Evolutionary conservation across 768 basidiomycete genomes (phyloP).

Genomic region (Punctularia strigosozonata): DNA sequence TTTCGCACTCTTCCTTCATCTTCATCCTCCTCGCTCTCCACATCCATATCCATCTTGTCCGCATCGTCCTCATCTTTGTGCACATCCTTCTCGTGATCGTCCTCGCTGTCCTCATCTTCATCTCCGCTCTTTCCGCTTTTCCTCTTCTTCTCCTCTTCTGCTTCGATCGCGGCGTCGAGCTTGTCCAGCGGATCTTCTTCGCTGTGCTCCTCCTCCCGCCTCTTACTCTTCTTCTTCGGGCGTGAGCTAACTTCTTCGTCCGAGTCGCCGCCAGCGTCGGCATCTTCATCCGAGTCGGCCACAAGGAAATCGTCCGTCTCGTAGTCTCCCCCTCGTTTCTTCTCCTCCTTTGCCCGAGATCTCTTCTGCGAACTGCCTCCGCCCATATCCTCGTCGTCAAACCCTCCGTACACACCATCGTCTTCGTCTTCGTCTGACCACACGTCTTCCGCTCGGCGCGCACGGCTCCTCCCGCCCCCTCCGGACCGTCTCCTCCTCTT

Average conservation of each 20-base stretch:
- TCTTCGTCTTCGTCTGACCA: slow-evolving; percentile 68
- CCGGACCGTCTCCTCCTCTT: slow-evolving; percentile 33
- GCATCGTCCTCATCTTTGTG: slow-evolving; percentile 18
- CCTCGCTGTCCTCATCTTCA: slow-evolving; percentile 19
- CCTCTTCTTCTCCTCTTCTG: slow-evolving; percentile 41
- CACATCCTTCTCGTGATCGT: slow-evolving; percentile 20
- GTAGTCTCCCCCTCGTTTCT: slow-evolving; percentile 55
- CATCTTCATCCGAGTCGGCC: slow-evolving; percentile 65
- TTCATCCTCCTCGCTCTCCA: slow-evolving; percentile 62
- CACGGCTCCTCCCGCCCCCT: slow-evolving; percentile 27
- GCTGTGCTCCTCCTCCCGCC: slow-evolving; percentile 26
- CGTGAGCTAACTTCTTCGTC: slow-evolving; percentile 6
- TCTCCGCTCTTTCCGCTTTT: slow-evolving; percentile 18
- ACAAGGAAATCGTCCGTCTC: slow-evolving; percentile 82
- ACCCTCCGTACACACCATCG: slow-evolving; percentile 20
- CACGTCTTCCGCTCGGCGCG: slow-evolving; percentile 32
- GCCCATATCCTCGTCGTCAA: slow-evolving; percentile 43
- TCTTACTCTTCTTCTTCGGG: slow-evolving; percentile 19
- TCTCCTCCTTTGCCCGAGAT: slow-evolving; percentile 29
- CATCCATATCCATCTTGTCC: slow-evolving; percentile 47
- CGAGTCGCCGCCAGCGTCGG: slow-evolving; percentile 5
- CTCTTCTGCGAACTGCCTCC: slow-evolving; percentile 28
- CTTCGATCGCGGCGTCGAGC: slow-evolving; percentile 54
- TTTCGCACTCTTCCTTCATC: slow-evolving; percentile 63
- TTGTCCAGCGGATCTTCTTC: slow-evolving; percentile 56